Evolutionary conservation across 2,329 filamentous ascomycete species (phyloP), one percentile per base, ranked within the genome.

Genomic region (Talaromyces sp.): DNA sequence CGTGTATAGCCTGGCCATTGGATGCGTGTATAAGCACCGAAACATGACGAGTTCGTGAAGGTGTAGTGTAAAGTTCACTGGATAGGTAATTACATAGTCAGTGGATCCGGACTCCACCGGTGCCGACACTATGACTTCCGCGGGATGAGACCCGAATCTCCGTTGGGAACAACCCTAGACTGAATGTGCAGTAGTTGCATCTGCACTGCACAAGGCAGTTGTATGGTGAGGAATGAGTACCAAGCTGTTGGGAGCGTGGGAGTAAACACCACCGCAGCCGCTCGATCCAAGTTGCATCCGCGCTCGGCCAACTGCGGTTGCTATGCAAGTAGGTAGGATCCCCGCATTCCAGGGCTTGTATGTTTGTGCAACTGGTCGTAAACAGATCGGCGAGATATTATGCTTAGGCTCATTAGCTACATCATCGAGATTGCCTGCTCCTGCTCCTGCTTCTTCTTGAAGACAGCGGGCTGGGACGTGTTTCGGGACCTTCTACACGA

Each of bases 301-400:
- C 56, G 61, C 61, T 57, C 57, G 18, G 34, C 36, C 36, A 60
- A 18, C 42, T 40, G 36, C 56, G 57, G 61, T 63, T 63, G 61
- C 61, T 63, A 60, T 60, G 61, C 61, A 63, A 56, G 56, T 53
- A 57, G 61, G 61, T 63, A 50, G 55, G 61, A 63, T 60, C 61
- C 57, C 57, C 61, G 54, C 61, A 63, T 63, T 63, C 61, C 61
- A 63, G 36, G n/a, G 23, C 52, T 54, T 57, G 61, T 60, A 33
- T 31, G n/a, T 7, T 31, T 31, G 50, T 53, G 28, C 50, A 53
- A n/a, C 50, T 8, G 2, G 27, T 28, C 23, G 50, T 53, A 53
- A 28, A 53, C 50, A 53, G 50, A 53, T 53, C 50, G 10, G 28
- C 27, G 6, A 53, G 7, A 31, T 53, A 10, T 53, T n/a, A 16